Evolutionary conservation across 768 basidiomycete species (phyloP), one percentile per base, ranked within the genome.

Genomic region (Rhizopogon vesiculosus): DNA sequence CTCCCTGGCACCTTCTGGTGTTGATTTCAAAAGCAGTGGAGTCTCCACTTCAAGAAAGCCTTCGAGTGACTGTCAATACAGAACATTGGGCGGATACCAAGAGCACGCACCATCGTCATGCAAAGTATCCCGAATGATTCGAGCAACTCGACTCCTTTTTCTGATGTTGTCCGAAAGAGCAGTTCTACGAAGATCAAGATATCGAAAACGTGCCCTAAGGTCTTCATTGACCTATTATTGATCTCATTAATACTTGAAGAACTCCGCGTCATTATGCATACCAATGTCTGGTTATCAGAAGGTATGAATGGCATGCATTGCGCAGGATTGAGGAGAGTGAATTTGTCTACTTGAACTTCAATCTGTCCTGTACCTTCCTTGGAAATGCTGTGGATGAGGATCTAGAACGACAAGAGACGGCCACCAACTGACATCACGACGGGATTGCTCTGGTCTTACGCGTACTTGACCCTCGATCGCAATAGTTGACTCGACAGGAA

Each of bases 11-110:
- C 94, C 94, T 74, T 98, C 95, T 19, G 93, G 93, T 2, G 93
- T 89, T 7, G 94, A 96, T 66, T 89, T 86, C 29, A 98, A 80
- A 19, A 98, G 79, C 53, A 93, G 78, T 28, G 95, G 95, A 0
- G 95, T 98, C 70, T 98, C 95, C 33, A 98, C 90, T 69, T 97
- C 95, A 53, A 85, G 77, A 70, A 98, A 98, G 64, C 82, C 95
- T 97, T 54, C 62, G 53, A 63, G 56, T 45, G 49, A 40, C 49
- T 49, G 52, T 38, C 51, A 22, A 56, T 42, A 53, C 33, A 55
- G 49, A 48, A 56, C 54, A 49, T 49, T 25, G 9, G 15, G 16
- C 48, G 48, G 19, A 60, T 42, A 42, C 42, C 39, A 46, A 28
- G 25, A 60, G 42, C 44, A 69, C 77, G 45, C 62, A 89, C 94